Conservation (phyloP, 306 rosid genomes). For the Citrullus colocynthis region DNA sequence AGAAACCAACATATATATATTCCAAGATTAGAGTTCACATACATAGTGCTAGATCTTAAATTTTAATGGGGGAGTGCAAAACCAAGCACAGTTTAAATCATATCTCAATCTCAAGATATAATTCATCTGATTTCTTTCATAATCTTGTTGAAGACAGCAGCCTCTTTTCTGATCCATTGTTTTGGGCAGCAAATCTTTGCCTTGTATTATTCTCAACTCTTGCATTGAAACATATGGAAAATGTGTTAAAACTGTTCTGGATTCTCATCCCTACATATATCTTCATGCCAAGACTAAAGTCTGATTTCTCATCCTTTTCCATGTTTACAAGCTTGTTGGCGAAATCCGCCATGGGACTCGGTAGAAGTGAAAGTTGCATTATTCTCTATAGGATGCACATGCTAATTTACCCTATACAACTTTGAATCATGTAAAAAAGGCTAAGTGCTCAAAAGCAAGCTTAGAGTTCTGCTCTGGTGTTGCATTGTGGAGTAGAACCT, state of each 20-base stretch:
- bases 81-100: neutral
- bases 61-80: neutral
- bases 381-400: neutral
- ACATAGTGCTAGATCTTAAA: neutral
- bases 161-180: neutral
- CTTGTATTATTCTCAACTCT: neutral
- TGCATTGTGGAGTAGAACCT: conserved; percentile 35
- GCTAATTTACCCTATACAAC: conserved; percentile 6
- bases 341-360: neutral
- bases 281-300: neutral
- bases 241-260: neutral
- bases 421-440: neutral
- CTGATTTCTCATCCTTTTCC: neutral
- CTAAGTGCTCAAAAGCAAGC: neutral
- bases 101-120: neutral
- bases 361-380: neutral
- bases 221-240: neutral
- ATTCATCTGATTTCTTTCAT: neutral
- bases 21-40: neutral
- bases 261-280: neutral
- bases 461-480: conserved; percentile 65
- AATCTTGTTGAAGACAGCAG: neutral
- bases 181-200: neutral
- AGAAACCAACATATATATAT: neutral
- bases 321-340: neutral